These are phyloP conservation scores for Botryotinia calthae DNA, from an alignment of 2,329 filamentous ascomycete species.

Conservation along the genomic window DNA sequence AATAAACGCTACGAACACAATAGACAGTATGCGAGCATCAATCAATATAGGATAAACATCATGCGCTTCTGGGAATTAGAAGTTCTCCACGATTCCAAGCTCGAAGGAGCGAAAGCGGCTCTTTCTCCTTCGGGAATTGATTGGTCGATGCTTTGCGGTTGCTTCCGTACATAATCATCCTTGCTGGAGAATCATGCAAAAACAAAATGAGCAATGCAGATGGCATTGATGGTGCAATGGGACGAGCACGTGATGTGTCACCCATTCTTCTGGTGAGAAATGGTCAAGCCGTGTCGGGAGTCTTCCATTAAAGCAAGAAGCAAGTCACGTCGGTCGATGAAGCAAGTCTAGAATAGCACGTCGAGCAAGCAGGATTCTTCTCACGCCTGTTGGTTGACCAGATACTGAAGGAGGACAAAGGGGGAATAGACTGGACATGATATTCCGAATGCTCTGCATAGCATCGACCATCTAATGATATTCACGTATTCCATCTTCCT, in stretches of 20 bases:
- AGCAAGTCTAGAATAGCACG: not conserved
- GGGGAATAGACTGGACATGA: not conserved
- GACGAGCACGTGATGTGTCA: not conserved
- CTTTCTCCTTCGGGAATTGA: slow-evolving; percentile 10
- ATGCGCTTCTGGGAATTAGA: slow-evolving; percentile 9
- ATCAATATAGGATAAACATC: not conserved
- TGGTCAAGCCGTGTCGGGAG: too few relatives aligned
- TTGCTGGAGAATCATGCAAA: slow-evolving; percentile 4
- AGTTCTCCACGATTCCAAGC: slow-evolving; percentile 7
- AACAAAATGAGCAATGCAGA: not conserved
- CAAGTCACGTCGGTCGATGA: not conserved
- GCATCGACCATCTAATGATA: not conserved
- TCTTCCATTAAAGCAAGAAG: not conserved
- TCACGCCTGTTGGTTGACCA: not conserved
- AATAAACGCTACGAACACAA: not conserved
- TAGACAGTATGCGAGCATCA: not conserved
- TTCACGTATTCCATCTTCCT: not conserved
- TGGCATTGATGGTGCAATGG: not conserved
- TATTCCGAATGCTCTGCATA: not conserved
- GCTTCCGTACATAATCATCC: slow-evolving; percentile 1
- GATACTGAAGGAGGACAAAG: not conserved
- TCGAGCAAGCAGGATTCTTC: not conserved
- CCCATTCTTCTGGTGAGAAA: not conserved
- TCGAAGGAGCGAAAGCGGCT: slow-evolving; percentile 9
- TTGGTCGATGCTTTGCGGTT: not conserved